Conservation (phyloP, 2,329 filamentous ascomycete genomes). For the Exophiala spinifera region DNA sequence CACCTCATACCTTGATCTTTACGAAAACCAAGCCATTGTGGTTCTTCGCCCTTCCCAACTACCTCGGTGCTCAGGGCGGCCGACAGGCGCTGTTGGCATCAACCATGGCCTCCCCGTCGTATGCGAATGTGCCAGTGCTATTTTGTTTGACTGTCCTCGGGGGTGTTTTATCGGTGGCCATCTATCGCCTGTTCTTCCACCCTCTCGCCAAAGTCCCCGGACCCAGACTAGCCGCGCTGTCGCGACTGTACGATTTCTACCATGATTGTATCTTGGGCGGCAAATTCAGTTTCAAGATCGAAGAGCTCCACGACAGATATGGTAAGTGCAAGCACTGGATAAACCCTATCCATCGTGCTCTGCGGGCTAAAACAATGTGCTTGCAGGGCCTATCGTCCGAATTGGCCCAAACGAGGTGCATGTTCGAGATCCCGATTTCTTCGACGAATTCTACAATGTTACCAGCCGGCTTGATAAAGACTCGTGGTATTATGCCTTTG, state of each 20-base stretch:
- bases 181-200: slow-evolving; percentile 26
- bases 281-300: slow-evolving; percentile 37
- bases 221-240: slow-evolving; percentile 23
- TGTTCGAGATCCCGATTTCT: slow-evolving; percentile 28
- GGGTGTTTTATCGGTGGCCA: slow-evolving; percentile 26
- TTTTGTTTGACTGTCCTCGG: slow-evolving; percentile 12
- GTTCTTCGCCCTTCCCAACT: not conserved
- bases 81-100: not conserved
- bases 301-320: slow-evolving; percentile 37
- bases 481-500: slow-evolving; percentile 26
- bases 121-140: slow-evolving; percentile 6
- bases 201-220: slow-evolving; percentile 25
- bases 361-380: too few relatives aligned
- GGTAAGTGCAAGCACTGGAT: slow-evolving; percentile 25
- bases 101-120: slow-evolving; percentile 13
- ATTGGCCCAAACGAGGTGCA: slow-evolving; percentile 27
- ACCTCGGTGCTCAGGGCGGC: not conserved
- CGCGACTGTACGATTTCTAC: slow-evolving; percentile 38
- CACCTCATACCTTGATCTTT: too few relatives aligned
- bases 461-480: slow-evolving; percentile 26
- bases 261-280: slow-evolving; percentile 33
- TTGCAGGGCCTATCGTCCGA: slow-evolving; percentile 36
- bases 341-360: not conserved
- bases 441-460: slow-evolving; percentile 26
- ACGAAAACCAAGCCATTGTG: too few relatives aligned